Base-by-base conservation (phyloP, 73 alveolate genomes). In the Paramecium pentaurelia region DNA sequence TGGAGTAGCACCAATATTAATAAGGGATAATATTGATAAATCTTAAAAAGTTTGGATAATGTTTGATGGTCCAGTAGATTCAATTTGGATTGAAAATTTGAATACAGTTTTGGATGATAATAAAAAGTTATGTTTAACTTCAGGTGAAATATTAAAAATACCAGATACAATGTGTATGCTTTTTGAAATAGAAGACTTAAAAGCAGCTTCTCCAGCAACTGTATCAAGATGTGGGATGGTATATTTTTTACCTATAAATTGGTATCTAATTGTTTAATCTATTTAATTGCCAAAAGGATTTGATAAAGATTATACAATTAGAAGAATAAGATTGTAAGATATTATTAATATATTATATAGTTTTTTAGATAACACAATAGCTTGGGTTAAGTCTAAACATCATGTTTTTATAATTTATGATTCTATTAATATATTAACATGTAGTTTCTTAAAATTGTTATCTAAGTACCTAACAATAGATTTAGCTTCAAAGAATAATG, bases 51-150 rank as follows among this genome's bases (percentile, higher is more conserved):
- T 80, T 80, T 99, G 99, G 99, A 86, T 98, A 93, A 94, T 99
- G 20, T 96, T 98, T 73, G 99, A 98, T 93, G 99, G 99, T 11
- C 99, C 99, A 2, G 99, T 99, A 10, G 99, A 99, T 94, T 98
- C 99, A 12, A 97, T 98, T 86, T 99, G 99, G 99, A 99, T 99
- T 83, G 99, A 99, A 95, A 96, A 99, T 92, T 95, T 99, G 99
- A 97, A 97, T 93, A 97, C 99, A 28, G 98, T 97, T 86, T 93
- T 97, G 16, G 99, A 98, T 95, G 99, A 97, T 86, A 96, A 98
- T 93, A 98, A 95, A 90, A 92, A 98, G 86, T 95, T 99, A 37
- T 97, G 99, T 32, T 93, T 98, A 34, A 98, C 98, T 86, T 96
- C 98, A 87, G 99, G 99, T 42, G 99, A 98, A 94, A 98, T 99